phyloP scores from a whole-genome alignment of 2,329 filamentous ascomycete genomes.

The Exophiala lecanii-corni region DNA sequence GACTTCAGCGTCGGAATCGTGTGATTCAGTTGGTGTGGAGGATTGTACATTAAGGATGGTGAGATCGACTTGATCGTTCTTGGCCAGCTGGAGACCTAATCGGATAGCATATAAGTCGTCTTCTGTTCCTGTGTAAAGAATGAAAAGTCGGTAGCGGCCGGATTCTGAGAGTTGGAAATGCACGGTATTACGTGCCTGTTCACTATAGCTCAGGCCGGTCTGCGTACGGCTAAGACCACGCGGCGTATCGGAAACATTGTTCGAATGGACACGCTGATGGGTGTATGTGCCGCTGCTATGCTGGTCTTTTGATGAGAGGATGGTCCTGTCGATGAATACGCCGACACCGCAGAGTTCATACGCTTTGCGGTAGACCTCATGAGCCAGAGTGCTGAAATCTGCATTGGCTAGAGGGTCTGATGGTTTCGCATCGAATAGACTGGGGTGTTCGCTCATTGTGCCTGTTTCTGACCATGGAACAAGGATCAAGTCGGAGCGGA shows the following conservation, averaged over 20 bases:
- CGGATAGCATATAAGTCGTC: conserved; percentile 78
- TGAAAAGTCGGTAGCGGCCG: conserved; percentile 63
- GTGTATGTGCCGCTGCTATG: conserved; percentile 21
- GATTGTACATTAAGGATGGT: conserved; percentile 13
- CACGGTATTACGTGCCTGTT: conserved; percentile 15
- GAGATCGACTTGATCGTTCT: conserved; percentile 63
- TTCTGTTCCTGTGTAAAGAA: conserved; percentile 77
- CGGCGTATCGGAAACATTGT: conserved; percentile 20
- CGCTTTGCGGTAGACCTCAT: conserved; percentile 57
- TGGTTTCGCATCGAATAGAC: conserved; percentile 23
- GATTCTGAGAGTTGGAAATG: conserved; percentile 33
- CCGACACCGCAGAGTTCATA: conserved; percentile 60
- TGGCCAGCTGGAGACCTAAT: conserved; percentile 77
- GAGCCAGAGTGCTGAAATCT: conserved; percentile 47
- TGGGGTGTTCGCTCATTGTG: conserved; percentile 62
- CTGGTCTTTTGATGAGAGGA: conserved; percentile 12
- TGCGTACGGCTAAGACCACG: conserved; percentile 44
- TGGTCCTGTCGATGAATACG: conserved; percentile 64
- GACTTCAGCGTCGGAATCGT: conserved; percentile 2
- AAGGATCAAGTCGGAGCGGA: conserved; percentile 68
- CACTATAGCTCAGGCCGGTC: conserved; percentile 53
- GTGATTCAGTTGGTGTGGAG: neutral
- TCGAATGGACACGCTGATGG: neutral
- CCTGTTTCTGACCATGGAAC: conserved; percentile 88
- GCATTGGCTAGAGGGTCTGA: conserved; percentile 46